These are phyloP conservation scores for Didymella segeticola DNA, from an alignment of 2,329 filamentous ascomycete genomes.

Conservation along the genomic window DNA sequence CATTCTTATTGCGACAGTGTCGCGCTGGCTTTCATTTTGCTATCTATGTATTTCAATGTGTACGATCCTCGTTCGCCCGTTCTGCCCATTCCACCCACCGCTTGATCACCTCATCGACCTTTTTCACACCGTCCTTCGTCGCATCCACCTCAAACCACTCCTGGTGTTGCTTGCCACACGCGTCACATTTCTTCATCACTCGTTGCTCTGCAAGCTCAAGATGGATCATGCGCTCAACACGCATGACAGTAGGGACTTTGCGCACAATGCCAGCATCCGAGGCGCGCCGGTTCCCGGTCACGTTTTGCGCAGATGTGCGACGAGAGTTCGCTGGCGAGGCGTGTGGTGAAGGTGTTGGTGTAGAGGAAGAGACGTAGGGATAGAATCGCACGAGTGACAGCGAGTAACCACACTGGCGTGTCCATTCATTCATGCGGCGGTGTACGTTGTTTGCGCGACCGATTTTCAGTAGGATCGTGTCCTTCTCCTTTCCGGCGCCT, in stretches of 20 bases:
- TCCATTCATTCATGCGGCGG: conserved; percentile 90
- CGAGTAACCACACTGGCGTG: conserved; percentile 87
- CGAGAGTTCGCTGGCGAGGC: conserved; percentile 27
- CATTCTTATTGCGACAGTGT: background rate
- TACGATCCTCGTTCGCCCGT: conserved; percentile 16
- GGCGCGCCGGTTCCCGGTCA: conserved; percentile 25
- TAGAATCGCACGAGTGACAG: conserved; percentile 90
- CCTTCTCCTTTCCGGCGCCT: conserved; percentile 36
- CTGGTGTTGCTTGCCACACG: conserved; percentile 83
- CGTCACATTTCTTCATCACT: conserved; percentile 70
- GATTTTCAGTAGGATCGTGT: conserved; percentile 72
- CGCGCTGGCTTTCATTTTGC: background rate
- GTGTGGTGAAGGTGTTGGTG: conserved; percentile 33
- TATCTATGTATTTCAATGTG: background rate
- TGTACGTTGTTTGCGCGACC: conserved; percentile 82
- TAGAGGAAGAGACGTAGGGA: conserved; percentile 67
- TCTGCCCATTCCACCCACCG: conserved; percentile 89
- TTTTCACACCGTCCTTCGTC: conserved; percentile 70
- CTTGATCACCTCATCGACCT: conserved; percentile 75
- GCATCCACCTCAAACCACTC: conserved; percentile 96
- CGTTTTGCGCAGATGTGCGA: conserved; percentile 3
- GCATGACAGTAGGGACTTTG: conserved; percentile 84
- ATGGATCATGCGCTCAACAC: conserved; percentile 89
- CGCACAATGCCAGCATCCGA: conserved; percentile 50
- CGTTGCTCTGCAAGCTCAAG: conserved; percentile 74